Conservation (phyloP, 1,284 basidiomycete genomes). For the Tylopilus sp. region DNA sequence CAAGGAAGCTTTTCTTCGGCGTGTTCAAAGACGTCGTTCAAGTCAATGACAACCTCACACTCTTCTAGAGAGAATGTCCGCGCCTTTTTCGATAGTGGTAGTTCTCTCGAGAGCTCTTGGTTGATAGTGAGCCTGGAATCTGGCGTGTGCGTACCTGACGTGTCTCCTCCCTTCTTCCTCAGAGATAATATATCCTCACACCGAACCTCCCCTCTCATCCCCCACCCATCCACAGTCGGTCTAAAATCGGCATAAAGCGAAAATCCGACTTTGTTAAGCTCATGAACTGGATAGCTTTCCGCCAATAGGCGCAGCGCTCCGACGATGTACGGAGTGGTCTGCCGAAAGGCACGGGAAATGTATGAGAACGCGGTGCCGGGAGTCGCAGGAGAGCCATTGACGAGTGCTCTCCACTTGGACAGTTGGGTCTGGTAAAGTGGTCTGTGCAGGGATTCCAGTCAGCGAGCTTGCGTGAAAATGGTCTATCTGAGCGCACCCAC, state of each 20-base stretch:
- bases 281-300: constrained; percentile 57
- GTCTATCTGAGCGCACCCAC: constrained; percentile 37
- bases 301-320: constrained; percentile 82
- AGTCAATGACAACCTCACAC: constrained; percentile 49
- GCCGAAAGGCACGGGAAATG: constrained; percentile 74
- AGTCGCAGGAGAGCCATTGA: constrained; percentile 64
- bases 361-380: constrained; percentile 79
- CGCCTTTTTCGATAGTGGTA: constrained; percentile 32
- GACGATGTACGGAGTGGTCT: constrained; percentile 69
- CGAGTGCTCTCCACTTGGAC: constrained; percentile 79
- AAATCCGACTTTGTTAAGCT: constrained; percentile 70
- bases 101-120: neutral
- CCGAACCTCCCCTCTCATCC: constrained; percentile 62
- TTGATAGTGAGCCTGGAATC: neutral
- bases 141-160: neutral
- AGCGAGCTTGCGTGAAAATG: neutral
- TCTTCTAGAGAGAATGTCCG: constrained; percentile 44
- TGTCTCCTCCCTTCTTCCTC: constrained; percentile 34
- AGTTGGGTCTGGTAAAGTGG: constrained; percentile 74
- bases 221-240: constrained; percentile 71
- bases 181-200: constrained; percentile 60
- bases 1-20: constrained; percentile 40
- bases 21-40: constrained; percentile 35
- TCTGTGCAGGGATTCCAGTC: constrained; percentile 39
- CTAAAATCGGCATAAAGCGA: constrained; percentile 75